Evolutionary conservation across 805 yeast genomes (phyloP), one percentile per base, ranked within the genome.

Genomic region (Spathaspora passalidarum): DNA sequence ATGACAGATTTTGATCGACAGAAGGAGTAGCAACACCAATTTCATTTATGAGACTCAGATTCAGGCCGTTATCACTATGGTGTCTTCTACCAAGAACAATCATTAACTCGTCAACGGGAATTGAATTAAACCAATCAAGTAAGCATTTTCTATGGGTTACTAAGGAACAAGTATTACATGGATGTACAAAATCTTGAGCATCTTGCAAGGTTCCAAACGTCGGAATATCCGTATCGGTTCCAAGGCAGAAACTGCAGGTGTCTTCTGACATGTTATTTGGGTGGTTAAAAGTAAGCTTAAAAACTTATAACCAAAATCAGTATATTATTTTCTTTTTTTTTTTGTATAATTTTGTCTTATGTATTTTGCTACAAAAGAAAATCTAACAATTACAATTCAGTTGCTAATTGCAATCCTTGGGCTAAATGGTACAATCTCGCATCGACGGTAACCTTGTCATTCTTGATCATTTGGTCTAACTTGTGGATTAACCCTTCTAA

Each of bases 391-490:
- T 39, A 40, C 4, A 41, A 13, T 14, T 34, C 19, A 25, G 45
- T 43, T 1, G 90, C 85, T 17, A 87, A 56, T 49, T 73, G 73
- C 43, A 89, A 72, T 4, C 98, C 98, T 45, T 82, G 82, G 11
- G 97, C 95, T 41, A 90, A 78, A 56, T 86, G 88, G 61, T 86
- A 90, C 46, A 94, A 82, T 52, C 96, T 80, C 1, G 96, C 92
- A 66, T 94, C 99, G 25, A 92, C 70, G 23, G 78, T 78, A 62
- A 80, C 88, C 0, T 96, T 96, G 62, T 87, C 76, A 1, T 63
- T 55, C 20, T 72, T 47, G 44, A 62, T 78, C 16, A 90, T 64
- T 22, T 69, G 61, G 7, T 65, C 66, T 60, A 92, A 61, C 21
- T 71, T 76, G 20, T 72, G 75, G 5, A 84, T 80, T 39, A 92